Percentiles rank a stretch among this genome's conserved stretches.
These are phyloP conservation scores for Penicillium sp. DNA, from an alignment of 2,329 filamentous ascomycete species.

Conservation along the genomic window DNA sequence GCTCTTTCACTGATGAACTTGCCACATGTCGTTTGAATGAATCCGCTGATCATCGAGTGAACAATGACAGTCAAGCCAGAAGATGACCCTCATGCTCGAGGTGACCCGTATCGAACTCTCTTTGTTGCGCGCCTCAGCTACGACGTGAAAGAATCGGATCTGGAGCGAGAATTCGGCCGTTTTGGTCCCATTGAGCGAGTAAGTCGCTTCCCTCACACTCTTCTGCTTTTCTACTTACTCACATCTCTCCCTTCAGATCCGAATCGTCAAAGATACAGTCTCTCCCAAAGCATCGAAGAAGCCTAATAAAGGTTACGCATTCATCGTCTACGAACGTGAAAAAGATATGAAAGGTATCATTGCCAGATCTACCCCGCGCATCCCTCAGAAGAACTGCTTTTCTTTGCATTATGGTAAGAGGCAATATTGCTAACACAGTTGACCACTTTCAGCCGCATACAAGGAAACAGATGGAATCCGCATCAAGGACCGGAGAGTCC, in stretches of 20 bases:
- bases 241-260: conserved; percentile 55
- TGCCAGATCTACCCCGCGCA: conserved; percentile 11
- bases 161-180: conserved; percentile 87
- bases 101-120: conserved; percentile 90
- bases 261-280: conserved; percentile 69
- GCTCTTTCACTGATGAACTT: conserved; percentile 8
- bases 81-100: conserved; percentile 81
- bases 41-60: no score
- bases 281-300: conserved; percentile 71
- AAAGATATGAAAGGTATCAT: conserved; percentile 95
- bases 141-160: conserved; percentile 77
- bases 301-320: conserved; percentile 83
- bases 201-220: conserved; percentile 30
- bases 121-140: conserved; percentile 89
- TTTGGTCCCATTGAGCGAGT: conserved; percentile 93
- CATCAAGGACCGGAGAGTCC: conserved; percentile 85
- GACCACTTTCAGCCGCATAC: conserved; percentile 70
- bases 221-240: conserved; percentile 13
- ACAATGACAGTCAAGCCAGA: conserved; percentile 71
- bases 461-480: conserved; percentile 80
- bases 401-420: conserved; percentile 13
- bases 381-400: conserved; percentile 3
- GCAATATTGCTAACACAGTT: conserved; percentile 34
- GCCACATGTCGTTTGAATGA: no score
- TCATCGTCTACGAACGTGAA: conserved; percentile 93